Evolutionary conservation across 208 protist species (phyloP), one percentile per base, ranked within the genome.

Genomic region (Trypanosoma platydactyli): DNA sequence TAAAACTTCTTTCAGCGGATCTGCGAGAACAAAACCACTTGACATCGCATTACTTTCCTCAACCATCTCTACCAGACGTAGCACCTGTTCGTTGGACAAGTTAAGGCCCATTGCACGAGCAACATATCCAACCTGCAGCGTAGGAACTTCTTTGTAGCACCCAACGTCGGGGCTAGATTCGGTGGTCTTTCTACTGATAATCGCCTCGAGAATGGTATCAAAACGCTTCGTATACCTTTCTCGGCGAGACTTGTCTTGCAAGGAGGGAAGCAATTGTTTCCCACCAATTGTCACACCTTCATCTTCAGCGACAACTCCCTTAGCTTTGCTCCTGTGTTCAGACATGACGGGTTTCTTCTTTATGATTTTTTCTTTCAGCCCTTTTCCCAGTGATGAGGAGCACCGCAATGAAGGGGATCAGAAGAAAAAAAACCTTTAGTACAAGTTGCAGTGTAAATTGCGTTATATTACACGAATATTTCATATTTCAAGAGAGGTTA

Each of bases 91-190:
- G 48, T 89, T 79, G 1, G 79, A 83, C 42, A 92, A 53, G 46
- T 95, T 92, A 11, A 97, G 73, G 20, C 92, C 90, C 81, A 97
- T 83, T 12, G 88, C 86, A 33, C 92, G 83, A 4, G 89, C 81
- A 48, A 97, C 59, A 62, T 82, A 94, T 15, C 86, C 90, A 50
- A 96, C 80, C 22, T 83, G 72, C 29, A 94, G 42, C 1, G 76
- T 90, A 20, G 90, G 84, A 56, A 95, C 48, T 33, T 72, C 64
- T 29, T 62, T 30, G 24, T 29, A 33, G 6, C 9, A 20, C 52
- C 11, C 11, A 53, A 15, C 22, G 5, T n/a, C 42, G 16, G 51
- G 13, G 25, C 13, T 3, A 29, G 46, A 25, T 58, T 27, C 4
- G 22, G 20, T 38, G 33, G 42, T 5, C 48, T 62, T 60, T 53